Percentiles rank a stretch among this genome's conserved stretches.
phyloP scores from a whole-genome alignment of 495 filamentous ascomycete species.

The Jackrogersella minutella region DNA sequence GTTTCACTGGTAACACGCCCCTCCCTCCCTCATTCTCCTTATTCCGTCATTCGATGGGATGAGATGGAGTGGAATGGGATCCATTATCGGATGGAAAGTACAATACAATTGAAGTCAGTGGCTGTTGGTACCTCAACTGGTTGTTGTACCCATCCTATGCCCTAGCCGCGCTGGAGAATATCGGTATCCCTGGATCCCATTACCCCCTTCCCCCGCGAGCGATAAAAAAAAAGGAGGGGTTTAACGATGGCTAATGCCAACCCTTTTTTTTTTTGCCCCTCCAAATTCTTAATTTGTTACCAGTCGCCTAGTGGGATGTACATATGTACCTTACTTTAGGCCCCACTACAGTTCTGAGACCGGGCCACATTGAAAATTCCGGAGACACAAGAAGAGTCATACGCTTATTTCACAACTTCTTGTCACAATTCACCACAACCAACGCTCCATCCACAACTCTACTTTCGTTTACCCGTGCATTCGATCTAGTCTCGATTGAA shows the following conservation, averaged over 20 bases:
- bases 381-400: conserved; percentile 23
- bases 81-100: no score
- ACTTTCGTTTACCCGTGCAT: conserved; percentile 2
- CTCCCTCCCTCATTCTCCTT: conserved; percentile 50
- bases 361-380: conserved; percentile 33
- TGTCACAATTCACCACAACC: neutral
- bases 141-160: conserved; percentile 2
- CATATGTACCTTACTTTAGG: neutral
- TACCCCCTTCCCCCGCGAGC: conserved; percentile 13
- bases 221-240: conserved; percentile 20
- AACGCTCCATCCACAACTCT: neutral
- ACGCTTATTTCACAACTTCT: neutral
- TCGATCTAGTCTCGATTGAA: neutral
- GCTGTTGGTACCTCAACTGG: no score
- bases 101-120: no score
- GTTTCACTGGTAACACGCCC: conserved; percentile 25
- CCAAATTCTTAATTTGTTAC: no score
- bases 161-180: conserved; percentile 3
- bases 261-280: conserved; percentile 35
- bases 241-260: conserved; percentile 5
- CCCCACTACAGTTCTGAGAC: conserved; percentile 14
- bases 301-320: no score
- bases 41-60: neutral
- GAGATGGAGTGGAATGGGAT: no score
- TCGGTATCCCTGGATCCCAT: no score